These are phyloP conservation scores for Crotalaria pallida DNA, from an alignment of 306 rosid genomes.

Conservation along the genomic window DNA sequence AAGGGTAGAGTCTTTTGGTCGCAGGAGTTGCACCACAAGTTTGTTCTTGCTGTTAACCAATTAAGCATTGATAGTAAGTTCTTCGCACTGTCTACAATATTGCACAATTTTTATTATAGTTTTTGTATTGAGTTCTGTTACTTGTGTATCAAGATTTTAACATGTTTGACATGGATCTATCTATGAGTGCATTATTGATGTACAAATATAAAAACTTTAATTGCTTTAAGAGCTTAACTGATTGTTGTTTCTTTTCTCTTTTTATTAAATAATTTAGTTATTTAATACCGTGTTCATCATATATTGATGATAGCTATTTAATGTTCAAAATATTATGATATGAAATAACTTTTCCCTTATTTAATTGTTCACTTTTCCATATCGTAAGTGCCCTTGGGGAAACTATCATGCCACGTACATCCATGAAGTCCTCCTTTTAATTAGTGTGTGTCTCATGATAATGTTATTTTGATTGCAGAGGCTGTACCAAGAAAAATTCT, in stretches of 20 bases:
- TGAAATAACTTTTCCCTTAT: background rate
- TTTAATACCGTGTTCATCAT: too few species aligned
- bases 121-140: too few species aligned
- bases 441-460: background rate
- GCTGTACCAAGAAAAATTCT: constrained; percentile 92
- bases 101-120: background rate
- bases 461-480: constrained; percentile 43
- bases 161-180: too few species aligned
- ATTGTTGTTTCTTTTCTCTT: background rate
- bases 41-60: constrained; percentile 77
- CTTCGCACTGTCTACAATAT: background rate
- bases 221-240: background rate
- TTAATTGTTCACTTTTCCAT: background rate
- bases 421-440: background rate
- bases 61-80: constrained; percentile 87
- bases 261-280: background rate
- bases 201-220: too few species aligned
- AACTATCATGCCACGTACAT: background rate
- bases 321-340: background rate
- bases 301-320: background rate
- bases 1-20: constrained; percentile 94
- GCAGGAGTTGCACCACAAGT: constrained; percentile 73
- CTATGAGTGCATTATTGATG: too few species aligned
- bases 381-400: background rate
- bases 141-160: too few species aligned